Evolutionary conservation across 768 basidiomycete genomes (phyloP), one percentile per base, ranked within the genome.

Genomic region (Porphyrellus cyaneotinctus): DNA sequence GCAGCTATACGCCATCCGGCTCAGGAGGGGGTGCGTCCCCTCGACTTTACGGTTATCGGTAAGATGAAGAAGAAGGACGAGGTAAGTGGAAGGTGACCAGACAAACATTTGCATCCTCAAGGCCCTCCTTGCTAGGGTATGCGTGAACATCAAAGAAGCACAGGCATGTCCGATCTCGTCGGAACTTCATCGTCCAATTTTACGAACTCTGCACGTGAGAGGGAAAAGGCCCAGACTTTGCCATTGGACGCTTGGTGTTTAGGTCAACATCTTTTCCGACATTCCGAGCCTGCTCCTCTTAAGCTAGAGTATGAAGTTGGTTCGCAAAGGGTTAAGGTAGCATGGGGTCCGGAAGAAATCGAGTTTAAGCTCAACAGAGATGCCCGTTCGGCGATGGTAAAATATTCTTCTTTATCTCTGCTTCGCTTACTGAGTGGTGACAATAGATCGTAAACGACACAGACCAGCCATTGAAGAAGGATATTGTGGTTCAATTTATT

Each of bases 191-290:
- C 68, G 2, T 66, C 68, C 28, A 50, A 55, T 18, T 57, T 71
- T 24, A 8, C 45, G 20, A 59, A 69, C 41, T 51, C 64, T 28
- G 0, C 31, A 14, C 60, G 53, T 6, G 51, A 51, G 38, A 58
- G 30, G 32, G 58, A 60, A 28, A 48, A 15, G 2, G 35, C 2
- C 0, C 33, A 8, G 7, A 54, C 15, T 36, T 47, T 67, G 3
- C 70, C 68, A 33, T 47, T 70, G 31, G 14, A 38, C 10, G 70
- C 66, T 6, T 70, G 60, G 62, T 70, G 56, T 47, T 51, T 71
- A 6, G 68, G 68, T 33, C 52, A 49, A 4, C 59, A 58, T 18
- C 43, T 41, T 35, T 59, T 68, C 43, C 24, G 17, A 42, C 49
- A 58, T 44, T 49, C 57, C 35, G 52, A 43, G 6, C 31, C 51